These are phyloP conservation scores for Xylariaceae sp. DNA, from an alignment of 2,329 filamentous ascomycete species.

Conservation along the genomic window DNA sequence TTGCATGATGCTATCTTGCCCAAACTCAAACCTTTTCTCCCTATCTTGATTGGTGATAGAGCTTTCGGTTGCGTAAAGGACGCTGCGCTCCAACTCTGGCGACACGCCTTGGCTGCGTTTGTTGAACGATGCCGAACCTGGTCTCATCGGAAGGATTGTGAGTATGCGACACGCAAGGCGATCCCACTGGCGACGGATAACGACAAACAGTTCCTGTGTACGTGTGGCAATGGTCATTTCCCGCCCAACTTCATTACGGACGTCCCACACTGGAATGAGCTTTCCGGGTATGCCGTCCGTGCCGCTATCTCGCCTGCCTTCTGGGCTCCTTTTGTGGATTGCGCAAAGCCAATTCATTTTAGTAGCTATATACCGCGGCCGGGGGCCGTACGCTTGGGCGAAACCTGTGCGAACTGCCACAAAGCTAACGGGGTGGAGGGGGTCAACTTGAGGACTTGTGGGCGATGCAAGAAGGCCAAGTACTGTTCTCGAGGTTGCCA, in stretches of 20 bases:
- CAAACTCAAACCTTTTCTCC: conserved; percentile 28
- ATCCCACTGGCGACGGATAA: conserved; percentile 36
- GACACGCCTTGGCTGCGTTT: conserved; percentile 38
- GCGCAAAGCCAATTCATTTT: not conserved
- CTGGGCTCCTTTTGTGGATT: conserved; percentile 30
- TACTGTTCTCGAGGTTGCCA: conserved; percentile 28
- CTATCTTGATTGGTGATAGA: conserved; percentile 25
- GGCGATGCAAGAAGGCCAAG: conserved; percentile 20
- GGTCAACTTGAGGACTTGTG: conserved; percentile 11
- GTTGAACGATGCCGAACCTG: conserved; percentile 45
- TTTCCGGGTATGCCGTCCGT: conserved; percentile 43
- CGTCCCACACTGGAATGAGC: conserved; percentile 36
- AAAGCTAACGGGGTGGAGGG: conserved; percentile 1
- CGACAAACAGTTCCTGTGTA: conserved; percentile 36
- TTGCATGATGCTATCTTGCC: conserved; percentile 31
- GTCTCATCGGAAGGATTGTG: conserved; percentile 37
- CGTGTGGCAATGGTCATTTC: conserved; percentile 40
- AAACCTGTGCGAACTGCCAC: conserved; percentile 3
- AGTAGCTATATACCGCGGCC: not conserved
- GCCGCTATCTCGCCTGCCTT: conserved; percentile 53
- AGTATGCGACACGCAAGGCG: conserved; percentile 34
- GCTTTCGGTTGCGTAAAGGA: conserved; percentile 39
- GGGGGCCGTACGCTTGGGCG: not conserved
- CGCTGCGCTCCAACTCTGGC: conserved; percentile 51
- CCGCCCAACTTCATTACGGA: conserved; percentile 34